A percentile compares a stretch with the other conserved stretches of the same genome.
Conservation (phyloP, 805 yeast genomes). For the Starmerella vaccinii region DNA sequence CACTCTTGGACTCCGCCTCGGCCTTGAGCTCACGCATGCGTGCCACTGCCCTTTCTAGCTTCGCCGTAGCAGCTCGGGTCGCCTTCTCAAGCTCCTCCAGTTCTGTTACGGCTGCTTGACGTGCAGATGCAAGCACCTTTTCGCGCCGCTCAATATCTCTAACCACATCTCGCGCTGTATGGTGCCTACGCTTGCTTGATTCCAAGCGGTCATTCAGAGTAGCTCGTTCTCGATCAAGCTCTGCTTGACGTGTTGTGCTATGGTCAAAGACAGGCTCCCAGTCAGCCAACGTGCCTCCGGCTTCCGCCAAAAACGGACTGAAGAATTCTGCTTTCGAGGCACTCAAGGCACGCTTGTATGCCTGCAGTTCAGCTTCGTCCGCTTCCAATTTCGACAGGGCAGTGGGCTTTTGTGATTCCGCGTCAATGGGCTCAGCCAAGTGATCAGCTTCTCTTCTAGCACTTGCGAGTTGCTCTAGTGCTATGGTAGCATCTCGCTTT, state of each 20-base stretch:
- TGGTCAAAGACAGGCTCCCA: conserved; percentile 17
- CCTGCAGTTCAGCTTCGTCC: neutral
- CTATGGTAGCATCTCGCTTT: conserved; percentile 6
- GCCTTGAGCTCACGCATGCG: conserved; percentile 60
- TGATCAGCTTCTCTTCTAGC: conserved; percentile 11
- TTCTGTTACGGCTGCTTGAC: conserved; percentile 13
- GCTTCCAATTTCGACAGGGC: neutral
- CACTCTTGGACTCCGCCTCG: conserved; percentile 55
- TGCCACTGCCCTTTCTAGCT: conserved; percentile 33
- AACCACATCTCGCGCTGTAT: conserved; percentile 43
- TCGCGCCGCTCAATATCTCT: conserved; percentile 19
- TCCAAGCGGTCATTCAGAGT: conserved; percentile 49
- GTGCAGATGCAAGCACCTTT: conserved; percentile 17
- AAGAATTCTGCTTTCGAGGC: conserved; percentile 8
- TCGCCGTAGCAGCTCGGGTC: conserved; percentile 18
- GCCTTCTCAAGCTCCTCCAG: conserved; percentile 22
- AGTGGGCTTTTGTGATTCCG: neutral
- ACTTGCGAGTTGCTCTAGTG: conserved; percentile 9
- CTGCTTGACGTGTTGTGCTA: conserved; percentile 44
- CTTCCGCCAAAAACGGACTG: conserved; percentile 9
- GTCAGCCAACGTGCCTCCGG: conserved; percentile 16
- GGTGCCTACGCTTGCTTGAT: conserved; percentile 54
- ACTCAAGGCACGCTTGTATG: neutral
- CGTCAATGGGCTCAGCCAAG: neutral
- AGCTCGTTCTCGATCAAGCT: conserved; percentile 50